Conservation (phyloP, 2,329 filamentous ascomycete genomes). For the Trichoderma pleuroti region DNA sequence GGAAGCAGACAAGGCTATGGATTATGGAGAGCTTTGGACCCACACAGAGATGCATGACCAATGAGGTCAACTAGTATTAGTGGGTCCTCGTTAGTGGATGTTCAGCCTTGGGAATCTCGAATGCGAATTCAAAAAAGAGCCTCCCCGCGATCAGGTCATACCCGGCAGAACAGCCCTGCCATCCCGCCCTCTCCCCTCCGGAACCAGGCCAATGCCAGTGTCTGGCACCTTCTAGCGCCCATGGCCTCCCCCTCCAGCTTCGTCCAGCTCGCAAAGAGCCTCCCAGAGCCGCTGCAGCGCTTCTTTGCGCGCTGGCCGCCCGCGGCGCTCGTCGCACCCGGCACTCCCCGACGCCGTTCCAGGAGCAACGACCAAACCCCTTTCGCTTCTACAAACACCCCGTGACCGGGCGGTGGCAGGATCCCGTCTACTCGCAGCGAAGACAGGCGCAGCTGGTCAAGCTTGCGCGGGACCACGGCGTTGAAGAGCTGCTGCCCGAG, state of each 20-base stretch:
- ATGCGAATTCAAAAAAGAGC: neutral
- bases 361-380: constrained; percentile 65
- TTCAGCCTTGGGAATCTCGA: constrained; percentile 22
- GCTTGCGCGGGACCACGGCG: constrained; percentile 71
- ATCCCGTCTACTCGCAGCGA: constrained; percentile 77
- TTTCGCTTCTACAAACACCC: constrained; percentile 79
- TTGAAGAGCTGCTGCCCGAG: constrained; percentile 75
- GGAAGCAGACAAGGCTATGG: constrained; percentile 19
- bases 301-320: constrained; percentile 93
- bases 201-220: constrained; percentile 9
- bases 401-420: constrained; percentile 75
- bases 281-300: constrained; percentile 73
- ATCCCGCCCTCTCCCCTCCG: neutral
- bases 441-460: constrained; percentile 90
- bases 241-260: constrained; percentile 39
- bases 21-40: neutral
- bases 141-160: neutral
- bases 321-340: constrained; percentile 51
- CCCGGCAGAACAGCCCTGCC: neutral
- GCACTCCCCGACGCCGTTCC: constrained; percentile 48
- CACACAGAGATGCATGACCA: neutral
- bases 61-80: neutral
- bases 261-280: constrained; percentile 62
- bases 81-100: constrained; percentile 3
- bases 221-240: constrained; percentile 14